Percentiles rank a stretch among this genome's conserved stretches.
Evolutionary conservation across 495 filamentous ascomycete genomes (phyloP).

Genomic region (Penicillium diatomitis): DNA sequence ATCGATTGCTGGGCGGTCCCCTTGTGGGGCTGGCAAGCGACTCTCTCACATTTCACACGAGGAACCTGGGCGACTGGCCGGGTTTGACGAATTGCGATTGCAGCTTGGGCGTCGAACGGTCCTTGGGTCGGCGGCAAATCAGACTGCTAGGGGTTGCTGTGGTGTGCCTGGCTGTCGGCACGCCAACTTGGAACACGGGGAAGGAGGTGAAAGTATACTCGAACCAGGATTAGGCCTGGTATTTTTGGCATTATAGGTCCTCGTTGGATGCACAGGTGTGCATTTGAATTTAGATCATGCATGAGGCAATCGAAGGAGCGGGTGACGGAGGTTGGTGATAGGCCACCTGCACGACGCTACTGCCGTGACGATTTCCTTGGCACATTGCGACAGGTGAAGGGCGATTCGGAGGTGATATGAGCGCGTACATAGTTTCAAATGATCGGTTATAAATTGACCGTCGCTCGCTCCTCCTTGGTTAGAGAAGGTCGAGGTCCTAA

Average conservation of each 20-base stretch:
- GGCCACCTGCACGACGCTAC: conserved; percentile 7
- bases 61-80: conserved; percentile 1
- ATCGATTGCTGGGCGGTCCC: neutral
- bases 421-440: conserved; percentile 7
- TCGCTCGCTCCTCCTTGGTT: neutral
- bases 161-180: neutral
- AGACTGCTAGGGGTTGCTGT: neutral
- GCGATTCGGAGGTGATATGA: neutral
- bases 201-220: neutral
- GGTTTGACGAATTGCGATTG: conserved; percentile 2
- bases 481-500: neutral
- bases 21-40: conserved; percentile 6
- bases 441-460: conserved; percentile 2
- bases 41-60: neutral
- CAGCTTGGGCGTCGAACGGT: conserved; percentile 1
- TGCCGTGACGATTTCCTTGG: conserved; percentile 8
- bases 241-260: neutral
- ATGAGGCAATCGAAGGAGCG: conserved; percentile 2
- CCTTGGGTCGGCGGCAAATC: conserved; percentile 6
- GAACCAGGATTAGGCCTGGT: neutral
- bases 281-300: conserved; percentile 2
- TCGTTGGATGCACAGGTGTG: conserved; percentile 1
- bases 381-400: neutral
- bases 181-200: conserved; percentile 7
- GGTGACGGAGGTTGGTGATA: conserved; percentile 6